Evolutionary conservation across 768 basidiomycete species (phyloP), one percentile per base, ranked within the genome.

Genomic region (Mycena polygramma): DNA sequence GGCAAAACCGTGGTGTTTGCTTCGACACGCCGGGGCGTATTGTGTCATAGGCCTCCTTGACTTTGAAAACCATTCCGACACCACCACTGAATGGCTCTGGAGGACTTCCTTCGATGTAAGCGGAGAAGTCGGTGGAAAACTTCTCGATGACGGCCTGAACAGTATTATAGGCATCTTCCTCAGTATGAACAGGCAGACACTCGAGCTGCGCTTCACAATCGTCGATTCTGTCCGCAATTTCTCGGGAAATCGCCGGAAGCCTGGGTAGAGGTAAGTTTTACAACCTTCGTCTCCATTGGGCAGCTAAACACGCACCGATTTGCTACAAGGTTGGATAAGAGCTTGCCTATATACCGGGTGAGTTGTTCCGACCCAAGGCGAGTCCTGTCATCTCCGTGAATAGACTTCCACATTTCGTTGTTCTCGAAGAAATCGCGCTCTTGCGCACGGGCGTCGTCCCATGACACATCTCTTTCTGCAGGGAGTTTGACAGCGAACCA

Each of bases 401-500:
- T 48, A 52, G 59, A 68, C 17, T 39, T 68, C 59, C 66, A 67
- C 5, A 11, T 49, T 26, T 30, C 30, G 4, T 61, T 20, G 24
- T 62, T 14, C 22, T 13, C n/a, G 53, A 68, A 68, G 35, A 17
- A 68, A 37, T 68, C 59, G 54, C 59, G 39, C 57, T 68, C 59
- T 20, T 68, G 52, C 35, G 17, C 4, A 35, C 66, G 59, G 7
- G 66, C 66, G 53, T 8, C 36, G 13, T 61, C 59, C 66, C 66
- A 68, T 1, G 59, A 19, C 24, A 68, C 41, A 37, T 68, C 65
- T 14, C 37, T 54, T 57, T 36, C 57, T 17, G 57, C 66, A 4
- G 59, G 59, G 20, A 68, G 66, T 43, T 61, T 68, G 59, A 68
- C 66, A 57, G 66, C 66, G 30, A 68, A 68, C 66, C 66, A 68